A percentile compares a stretch with the other conserved stretches of the same genome.
phyloP scores from a whole-genome alignment of 495 filamentous ascomycete genomes.

The Penicillium cinerascens region DNA sequence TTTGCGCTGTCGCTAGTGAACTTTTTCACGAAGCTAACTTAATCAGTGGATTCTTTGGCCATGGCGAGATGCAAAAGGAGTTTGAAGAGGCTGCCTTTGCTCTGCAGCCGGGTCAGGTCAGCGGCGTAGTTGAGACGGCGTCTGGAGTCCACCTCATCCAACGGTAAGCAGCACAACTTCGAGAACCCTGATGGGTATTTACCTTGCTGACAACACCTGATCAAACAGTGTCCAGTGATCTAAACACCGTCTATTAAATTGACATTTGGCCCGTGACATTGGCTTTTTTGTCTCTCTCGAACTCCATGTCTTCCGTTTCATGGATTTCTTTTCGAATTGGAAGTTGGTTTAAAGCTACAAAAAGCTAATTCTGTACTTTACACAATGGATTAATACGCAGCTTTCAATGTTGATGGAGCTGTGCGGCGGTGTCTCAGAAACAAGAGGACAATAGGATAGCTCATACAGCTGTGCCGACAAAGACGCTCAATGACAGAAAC shows the following conservation, averaged over 20 bases:
- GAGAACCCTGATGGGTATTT: neutral
- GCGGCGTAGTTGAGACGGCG: slow-evolving; percentile 82
- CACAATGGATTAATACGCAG: neutral
- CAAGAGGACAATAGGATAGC: neutral
- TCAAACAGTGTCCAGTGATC: slow-evolving; percentile 29
- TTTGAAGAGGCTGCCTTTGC: slow-evolving; percentile 94
- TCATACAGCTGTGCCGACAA: neutral
- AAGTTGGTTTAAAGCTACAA: neutral
- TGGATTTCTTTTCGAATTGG: neutral
- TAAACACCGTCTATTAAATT: neutral
- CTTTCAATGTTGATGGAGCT: neutral
- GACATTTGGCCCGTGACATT: neutral
- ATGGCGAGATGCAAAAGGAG: slow-evolving; percentile 96
- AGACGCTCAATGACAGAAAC: neutral
- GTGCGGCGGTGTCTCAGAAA: neutral
- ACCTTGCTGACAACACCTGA: neutral
- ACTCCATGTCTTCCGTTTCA: neutral
- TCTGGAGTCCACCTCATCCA: slow-evolving; percentile 95
- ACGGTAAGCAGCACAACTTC: slow-evolving; percentile 55
- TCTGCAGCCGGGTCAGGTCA: slow-evolving; percentile 79
- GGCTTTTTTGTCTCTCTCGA: neutral
- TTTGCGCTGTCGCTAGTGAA: neutral
- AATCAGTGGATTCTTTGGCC: slow-evolving; percentile 80
- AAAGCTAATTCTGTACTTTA: neutral
- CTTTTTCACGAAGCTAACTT: slow-evolving; percentile 17